Base-by-base conservation (phyloP, 345 rosid genomes). In the Arabidopsis suecica region DNA sequence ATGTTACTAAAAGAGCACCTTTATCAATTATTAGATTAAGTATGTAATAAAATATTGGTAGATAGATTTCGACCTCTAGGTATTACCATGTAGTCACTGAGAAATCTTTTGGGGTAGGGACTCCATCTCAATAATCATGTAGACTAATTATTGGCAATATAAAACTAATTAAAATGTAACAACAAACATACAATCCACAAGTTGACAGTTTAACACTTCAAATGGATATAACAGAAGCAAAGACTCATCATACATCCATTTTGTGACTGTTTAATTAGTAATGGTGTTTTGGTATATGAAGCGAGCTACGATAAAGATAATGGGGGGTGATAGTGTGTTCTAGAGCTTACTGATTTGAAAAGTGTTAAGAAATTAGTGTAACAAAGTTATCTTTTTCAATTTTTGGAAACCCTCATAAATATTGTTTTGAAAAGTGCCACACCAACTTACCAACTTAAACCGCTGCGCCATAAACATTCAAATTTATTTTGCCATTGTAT, bases 1-100 rank as follows among this genome's bases (percentile, higher is more conserved):
- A 73, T 55, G 57, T 40, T 44, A 41, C 16, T 44, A 20, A 22
- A 55, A 73, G 57, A 23, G 30, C 13, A 3, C 36, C 57, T 73
- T 73, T 73, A 64, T 64, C 66, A 57, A 65, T 65, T 74, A 74
- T 74, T 65, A 69, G 51, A n/a, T 50, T 64, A 7, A 9, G 30
- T 11, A 9, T 42, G 61, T 51, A 2, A 13, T 51, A 62, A 1
- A 51, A 62, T 71, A 61, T 16, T 30, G 54, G 40, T 62, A 51
- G 34, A 62, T 63, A 53, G 62, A 51, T 62, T 72, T 72, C 23
- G 50, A 65, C 33, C 65, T 55, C 64, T 73, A 40, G 30, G 48
- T 54, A 64, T 55, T 34, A 45, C 32, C 22, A 54, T 55, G 13
- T 62, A 41, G 55, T 63, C 69, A 53, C 33, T 73, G 13, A 44